These are phyloP conservation scores for Aspergillus incahuasiensis DNA, from an alignment of 495 filamentous ascomycete genomes.

Conservation along the genomic window DNA sequence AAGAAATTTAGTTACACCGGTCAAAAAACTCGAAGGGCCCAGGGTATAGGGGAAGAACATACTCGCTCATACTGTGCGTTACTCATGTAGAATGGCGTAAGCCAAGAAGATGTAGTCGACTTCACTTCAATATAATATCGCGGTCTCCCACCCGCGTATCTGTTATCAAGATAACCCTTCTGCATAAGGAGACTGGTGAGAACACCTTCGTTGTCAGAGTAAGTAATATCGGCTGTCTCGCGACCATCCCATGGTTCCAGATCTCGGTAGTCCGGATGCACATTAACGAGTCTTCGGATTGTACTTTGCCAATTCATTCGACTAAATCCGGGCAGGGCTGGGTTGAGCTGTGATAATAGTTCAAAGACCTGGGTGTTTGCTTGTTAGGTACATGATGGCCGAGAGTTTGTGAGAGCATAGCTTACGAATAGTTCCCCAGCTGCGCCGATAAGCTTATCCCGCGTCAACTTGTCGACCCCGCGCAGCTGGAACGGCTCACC, in stretches of 20 bases:
- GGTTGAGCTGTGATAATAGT: neutral
- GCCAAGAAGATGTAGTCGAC: neutral
- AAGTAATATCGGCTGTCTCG: constrained; percentile 6
- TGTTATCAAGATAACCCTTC: neutral
- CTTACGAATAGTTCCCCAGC: constrained; percentile 7
- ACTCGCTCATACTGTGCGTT: constrained; percentile 5
- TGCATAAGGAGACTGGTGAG: neutral
- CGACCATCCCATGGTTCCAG: neutral
- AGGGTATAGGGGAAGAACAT: no score
- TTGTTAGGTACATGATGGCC: neutral
- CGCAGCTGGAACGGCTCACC: no score
- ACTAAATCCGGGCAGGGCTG: neutral
- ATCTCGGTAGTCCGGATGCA: constrained; percentile 3
- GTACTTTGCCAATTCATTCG: constrained; percentile 2
- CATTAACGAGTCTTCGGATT: neutral
- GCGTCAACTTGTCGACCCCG: neutral
- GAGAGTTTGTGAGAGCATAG: neutral
- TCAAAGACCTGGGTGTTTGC: no score
- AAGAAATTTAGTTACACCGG: no score
- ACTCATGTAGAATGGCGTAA: constrained; percentile 2
- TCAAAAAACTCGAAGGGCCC: no score
- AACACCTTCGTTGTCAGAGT: neutral
- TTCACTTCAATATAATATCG: constrained; percentile 7
- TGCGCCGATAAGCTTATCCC: constrained; percentile 4
- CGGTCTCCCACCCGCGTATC: neutral